Evolutionary conservation across 257 asterid species (phyloP).

Genomic region (Plantago ovata): DNA sequence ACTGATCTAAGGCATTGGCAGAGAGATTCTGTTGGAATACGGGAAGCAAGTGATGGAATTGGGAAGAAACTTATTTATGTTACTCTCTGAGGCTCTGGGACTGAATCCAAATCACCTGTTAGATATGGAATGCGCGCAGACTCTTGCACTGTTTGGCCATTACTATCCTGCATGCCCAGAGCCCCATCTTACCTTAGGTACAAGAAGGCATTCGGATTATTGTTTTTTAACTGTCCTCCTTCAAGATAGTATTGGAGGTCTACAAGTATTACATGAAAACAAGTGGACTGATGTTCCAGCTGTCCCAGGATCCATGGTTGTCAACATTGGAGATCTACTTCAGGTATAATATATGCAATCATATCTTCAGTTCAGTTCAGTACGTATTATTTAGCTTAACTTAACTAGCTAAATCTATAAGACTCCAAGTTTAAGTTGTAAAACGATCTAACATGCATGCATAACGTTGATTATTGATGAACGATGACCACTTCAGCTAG

Average conservation of each 20-base stretch:
- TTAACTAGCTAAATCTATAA: background rate
- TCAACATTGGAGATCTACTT: constrained; percentile 59
- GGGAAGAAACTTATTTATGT: constrained; percentile 34
- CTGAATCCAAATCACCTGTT: constrained; percentile 30
- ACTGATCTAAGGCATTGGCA: constrained; percentile 16
- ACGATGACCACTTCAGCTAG: constrained; percentile 26
- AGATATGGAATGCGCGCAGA: constrained; percentile 41
- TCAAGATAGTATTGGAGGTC: constrained; percentile 61
- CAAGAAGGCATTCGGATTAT: constrained; percentile 38
- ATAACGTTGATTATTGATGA: background rate
- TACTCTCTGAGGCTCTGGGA: constrained; percentile 58
- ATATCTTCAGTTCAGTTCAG: constrained; percentile 46
- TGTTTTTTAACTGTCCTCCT: constrained; percentile 49
- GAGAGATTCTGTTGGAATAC: constrained; percentile 47
- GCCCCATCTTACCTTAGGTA: constrained; percentile 57
- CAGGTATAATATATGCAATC: constrained; percentile 35
- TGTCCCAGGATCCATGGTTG: constrained; percentile 41
- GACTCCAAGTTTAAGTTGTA: background rate
- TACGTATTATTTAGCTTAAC: background rate
- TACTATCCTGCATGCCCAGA: constrained; percentile 66
- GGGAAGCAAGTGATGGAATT: constrained; percentile 36
- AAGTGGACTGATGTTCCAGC: constrained; percentile 54
- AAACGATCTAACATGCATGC: background rate
- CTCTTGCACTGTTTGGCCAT: constrained; percentile 42
- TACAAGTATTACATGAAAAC: constrained; percentile 35